Evolutionary conservation across 805 yeast species (phyloP).

Genomic region (Lipomyces mesembrius): DNA sequence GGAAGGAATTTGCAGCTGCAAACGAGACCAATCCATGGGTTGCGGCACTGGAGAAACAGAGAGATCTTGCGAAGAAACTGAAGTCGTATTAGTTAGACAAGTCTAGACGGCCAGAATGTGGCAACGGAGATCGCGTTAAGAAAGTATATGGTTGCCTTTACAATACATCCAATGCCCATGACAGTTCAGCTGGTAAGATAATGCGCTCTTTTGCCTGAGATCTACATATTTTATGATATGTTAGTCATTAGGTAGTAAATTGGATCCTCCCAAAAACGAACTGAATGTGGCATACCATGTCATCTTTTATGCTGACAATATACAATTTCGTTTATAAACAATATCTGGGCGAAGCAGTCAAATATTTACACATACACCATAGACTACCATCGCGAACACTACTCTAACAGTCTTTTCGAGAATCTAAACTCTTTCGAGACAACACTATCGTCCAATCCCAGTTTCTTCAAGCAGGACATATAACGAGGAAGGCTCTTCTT

Average conservation of each 20-base stretch:
- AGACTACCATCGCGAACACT: slow-evolving; percentile 40
- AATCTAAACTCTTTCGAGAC: slow-evolving; percentile 69
- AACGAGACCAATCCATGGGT: slow-evolving; percentile 36
- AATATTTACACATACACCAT: slow-evolving; percentile 62
- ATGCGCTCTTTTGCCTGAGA: background rate
- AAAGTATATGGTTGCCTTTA: background rate
- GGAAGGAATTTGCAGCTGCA: slow-evolving; percentile 9
- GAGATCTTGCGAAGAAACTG: slow-evolving; percentile 35
- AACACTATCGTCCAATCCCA: slow-evolving; percentile 83
- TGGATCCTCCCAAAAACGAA: background rate
- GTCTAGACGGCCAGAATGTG: background rate
- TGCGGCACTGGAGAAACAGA: slow-evolving; percentile 37
- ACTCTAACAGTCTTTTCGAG: slow-evolving; percentile 20
- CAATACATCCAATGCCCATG: background rate
- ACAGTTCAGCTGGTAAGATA: background rate
- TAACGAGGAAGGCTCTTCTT: slow-evolving; percentile 79
- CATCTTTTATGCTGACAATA: background rate
- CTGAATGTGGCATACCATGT: background rate
- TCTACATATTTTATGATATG: background rate
- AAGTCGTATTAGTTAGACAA: slow-evolving; percentile 21
- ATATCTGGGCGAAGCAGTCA: background rate
- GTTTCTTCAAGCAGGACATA: slow-evolving; percentile 81
- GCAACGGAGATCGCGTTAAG: too few relatives aligned
- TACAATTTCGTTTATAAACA: background rate
- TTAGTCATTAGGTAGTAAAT: background rate